These are phyloP conservation scores for Rauvolfia tetraphylla DNA, from an alignment of 257 asterid species.

Conservation along the genomic window DNA sequence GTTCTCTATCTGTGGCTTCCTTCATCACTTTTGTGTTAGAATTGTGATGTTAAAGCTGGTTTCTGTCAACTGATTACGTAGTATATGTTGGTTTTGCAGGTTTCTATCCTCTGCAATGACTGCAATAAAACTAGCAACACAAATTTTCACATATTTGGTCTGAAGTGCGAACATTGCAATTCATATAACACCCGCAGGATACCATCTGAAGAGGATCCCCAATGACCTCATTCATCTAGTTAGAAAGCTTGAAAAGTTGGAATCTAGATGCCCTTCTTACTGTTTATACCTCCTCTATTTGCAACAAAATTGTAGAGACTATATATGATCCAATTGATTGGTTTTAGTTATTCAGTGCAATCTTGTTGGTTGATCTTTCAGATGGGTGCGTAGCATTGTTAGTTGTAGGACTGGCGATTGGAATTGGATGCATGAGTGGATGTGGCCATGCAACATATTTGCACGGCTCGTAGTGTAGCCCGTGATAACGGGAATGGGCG, in stretches of 20 bases:
- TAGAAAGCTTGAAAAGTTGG: background rate
- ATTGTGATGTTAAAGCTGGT: background rate
- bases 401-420: background rate
- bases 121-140: constrained; percentile 68
- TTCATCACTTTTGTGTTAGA: background rate
- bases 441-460: too few species aligned
- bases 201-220: constrained; percentile 34
- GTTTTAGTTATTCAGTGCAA: background rate
- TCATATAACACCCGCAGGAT: constrained; percentile 80
- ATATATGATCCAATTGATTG: background rate
- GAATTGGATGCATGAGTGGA: too few species aligned
- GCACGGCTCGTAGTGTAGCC: too few species aligned
- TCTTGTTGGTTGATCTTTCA: background rate
- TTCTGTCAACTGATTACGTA: background rate
- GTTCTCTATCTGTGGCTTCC: background rate
- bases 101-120: constrained; percentile 73
- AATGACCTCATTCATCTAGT: constrained; percentile 22
- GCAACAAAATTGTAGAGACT: background rate
- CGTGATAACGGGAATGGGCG: background rate
- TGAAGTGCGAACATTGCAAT: constrained; percentile 71
- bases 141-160: constrained; percentile 73
- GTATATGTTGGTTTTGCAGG: constrained; percentile 39
- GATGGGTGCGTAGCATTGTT: background rate
- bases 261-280: background rate
- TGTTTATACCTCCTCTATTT: background rate